Evolutionary conservation across 768 basidiomycete species (phyloP).

Genomic region (Pleurotus citrinopileatus): DNA sequence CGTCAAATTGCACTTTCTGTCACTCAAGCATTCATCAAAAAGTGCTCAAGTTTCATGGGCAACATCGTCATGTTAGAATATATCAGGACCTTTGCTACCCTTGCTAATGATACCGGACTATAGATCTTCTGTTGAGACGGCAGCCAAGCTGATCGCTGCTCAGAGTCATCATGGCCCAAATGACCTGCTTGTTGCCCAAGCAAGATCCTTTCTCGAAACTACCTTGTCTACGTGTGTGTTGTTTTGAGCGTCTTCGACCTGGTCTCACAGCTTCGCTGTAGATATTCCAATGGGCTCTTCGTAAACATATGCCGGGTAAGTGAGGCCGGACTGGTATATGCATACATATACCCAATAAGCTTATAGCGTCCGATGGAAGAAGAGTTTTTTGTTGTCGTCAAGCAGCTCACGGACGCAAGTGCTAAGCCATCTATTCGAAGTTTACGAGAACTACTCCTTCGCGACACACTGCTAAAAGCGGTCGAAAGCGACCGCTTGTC

Average conservation of each 20-base stretch:
- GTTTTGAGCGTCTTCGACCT: neutral
- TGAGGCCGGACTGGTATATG: conserved; percentile 1
- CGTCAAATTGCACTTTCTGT: conserved; percentile 63
- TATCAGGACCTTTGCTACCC: neutral
- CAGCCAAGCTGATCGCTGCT: conserved; percentile 43
- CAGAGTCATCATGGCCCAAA: conserved; percentile 54
- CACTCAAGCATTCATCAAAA: conserved; percentile 59
- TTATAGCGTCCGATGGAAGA: conserved; percentile 41
- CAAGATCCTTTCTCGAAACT: conserved; percentile 49
- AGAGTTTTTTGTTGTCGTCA: conserved; percentile 53
- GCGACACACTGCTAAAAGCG: conserved; percentile 48
- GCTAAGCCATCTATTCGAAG: conserved; percentile 28
- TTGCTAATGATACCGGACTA: conserved; percentile 1
- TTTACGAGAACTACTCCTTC: conserved; percentile 50
- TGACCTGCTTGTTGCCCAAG: conserved; percentile 49
- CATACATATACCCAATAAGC: neutral
- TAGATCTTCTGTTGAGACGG: conserved; percentile 54
- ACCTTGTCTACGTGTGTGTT: conserved; percentile 45
- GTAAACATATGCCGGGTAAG: conserved; percentile 56
- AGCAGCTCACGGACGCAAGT: conserved; percentile 39
- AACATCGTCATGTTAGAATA: conserved; percentile 54
- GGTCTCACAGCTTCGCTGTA: conserved; percentile 20
- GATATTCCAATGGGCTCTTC: conserved; percentile 60
- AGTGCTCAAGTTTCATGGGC: conserved; percentile 52
- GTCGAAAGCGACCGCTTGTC: conserved; percentile 47